phyloP scores from a whole-genome alignment of 495 filamentous ascomycete species.

The Bryoglossum gracile region DNA sequence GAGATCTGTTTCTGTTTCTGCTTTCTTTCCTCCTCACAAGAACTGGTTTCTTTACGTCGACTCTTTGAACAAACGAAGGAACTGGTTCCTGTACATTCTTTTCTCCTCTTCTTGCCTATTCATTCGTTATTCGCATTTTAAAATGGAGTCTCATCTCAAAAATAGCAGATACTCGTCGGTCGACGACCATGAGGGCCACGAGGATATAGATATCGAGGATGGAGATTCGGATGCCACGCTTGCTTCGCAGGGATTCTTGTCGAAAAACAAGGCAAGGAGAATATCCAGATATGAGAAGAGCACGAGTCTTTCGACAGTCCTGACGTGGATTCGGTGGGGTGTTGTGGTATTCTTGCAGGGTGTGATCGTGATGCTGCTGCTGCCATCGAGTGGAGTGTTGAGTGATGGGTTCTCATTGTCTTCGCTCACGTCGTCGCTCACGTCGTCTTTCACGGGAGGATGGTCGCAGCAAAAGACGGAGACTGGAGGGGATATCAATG shows the following conservation, averaged over 20 bases:
- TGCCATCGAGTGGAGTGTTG: constrained; percentile 9
- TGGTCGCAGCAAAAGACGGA: constrained; percentile 15
- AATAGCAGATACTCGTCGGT: neutral
- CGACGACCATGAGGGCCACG: neutral
- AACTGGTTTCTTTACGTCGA: constrained; percentile 1
- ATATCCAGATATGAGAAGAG: neutral
- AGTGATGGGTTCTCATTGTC: constrained; percentile 2
- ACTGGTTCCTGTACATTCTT: neutral
- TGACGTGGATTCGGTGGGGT: constrained; percentile 18
- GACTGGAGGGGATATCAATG: constrained; percentile 28
- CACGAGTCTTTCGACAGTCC: neutral
- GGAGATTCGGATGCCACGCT: constrained; percentile 18
- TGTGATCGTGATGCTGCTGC: constrained; percentile 17
- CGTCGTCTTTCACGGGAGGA: neutral
- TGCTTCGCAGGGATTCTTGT: constrained; percentile 8
- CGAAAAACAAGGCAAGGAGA: neutral
- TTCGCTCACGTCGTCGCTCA: neutral
- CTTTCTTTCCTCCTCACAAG: neutral
- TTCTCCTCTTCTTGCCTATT: neutral
- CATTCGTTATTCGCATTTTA: neutral
- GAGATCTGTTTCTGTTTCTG: too few species aligned
- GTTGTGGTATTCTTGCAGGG: constrained; percentile 18
- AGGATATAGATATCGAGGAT: constrained; percentile 13
- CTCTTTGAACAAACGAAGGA: neutral
- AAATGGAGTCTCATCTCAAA: neutral